phyloP scores from a whole-genome alignment of 2,329 filamentous ascomycete genomes.

The Cladosporium austrohemisphaericum region DNA sequence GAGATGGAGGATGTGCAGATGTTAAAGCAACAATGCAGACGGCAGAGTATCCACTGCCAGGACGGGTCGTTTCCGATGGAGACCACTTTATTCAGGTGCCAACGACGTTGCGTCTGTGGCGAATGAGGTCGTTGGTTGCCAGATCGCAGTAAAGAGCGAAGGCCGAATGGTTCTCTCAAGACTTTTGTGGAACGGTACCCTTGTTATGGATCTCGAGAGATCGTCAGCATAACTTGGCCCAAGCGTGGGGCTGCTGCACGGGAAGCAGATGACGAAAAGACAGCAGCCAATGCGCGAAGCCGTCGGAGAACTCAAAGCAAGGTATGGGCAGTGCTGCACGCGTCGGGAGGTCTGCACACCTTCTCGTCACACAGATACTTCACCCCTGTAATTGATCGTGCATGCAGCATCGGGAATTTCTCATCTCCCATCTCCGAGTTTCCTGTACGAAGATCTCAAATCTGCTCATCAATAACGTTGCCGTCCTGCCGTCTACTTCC shows the following conservation, averaged over 20 bases:
- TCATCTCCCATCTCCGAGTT: neutral
- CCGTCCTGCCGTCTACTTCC: too few species aligned
- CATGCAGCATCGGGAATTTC: conserved; percentile 9
- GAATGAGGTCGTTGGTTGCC: conserved; percentile 1
- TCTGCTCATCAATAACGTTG: neutral
- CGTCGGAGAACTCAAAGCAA: conserved; percentile 2
- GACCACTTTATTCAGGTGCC: conserved; percentile 2
- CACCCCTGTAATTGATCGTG: conserved; percentile 1
- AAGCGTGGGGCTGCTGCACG: conserved; percentile 1
- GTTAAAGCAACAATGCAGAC: conserved; percentile 8
- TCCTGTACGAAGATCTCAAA: neutral
- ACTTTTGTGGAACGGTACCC: conserved; percentile 14
- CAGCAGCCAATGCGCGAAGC: neutral
- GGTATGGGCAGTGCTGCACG: conserved; percentile 1
- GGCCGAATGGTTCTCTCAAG: conserved; percentile 13
- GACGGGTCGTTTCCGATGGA: conserved; percentile 9
- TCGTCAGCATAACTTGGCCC: conserved; percentile 8
- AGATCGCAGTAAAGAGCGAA: conserved; percentile 7
- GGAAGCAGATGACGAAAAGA: conserved; percentile 8
- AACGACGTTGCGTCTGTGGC: conserved; percentile 6
- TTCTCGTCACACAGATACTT: conserved; percentile 6
- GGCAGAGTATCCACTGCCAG: conserved; percentile 7
- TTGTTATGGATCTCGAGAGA: conserved; percentile 10
- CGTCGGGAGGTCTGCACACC: neutral
- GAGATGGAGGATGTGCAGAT: conserved; percentile 2